phyloP scores from a whole-genome alignment of 2,329 filamentous ascomycete species.

The Exophiala bonariae region DNA sequence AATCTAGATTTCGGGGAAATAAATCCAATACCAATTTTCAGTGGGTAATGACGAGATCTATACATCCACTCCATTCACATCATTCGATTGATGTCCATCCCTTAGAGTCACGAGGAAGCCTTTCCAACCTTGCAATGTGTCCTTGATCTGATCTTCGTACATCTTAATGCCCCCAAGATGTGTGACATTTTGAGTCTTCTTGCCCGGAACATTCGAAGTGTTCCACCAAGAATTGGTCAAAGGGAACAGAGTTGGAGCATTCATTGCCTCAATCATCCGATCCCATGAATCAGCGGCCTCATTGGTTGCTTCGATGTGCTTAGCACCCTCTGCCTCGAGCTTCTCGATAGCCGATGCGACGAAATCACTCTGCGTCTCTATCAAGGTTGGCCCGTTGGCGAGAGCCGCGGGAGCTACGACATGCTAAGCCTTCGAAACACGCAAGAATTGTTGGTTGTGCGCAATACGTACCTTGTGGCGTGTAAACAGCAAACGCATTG shows the following conservation, averaged over 20 bases:
- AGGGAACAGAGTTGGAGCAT: conserved; percentile 49
- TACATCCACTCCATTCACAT: no score
- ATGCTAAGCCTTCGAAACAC: no score
- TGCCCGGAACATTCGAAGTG: conserved; percentile 56
- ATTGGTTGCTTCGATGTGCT: conserved; percentile 50
- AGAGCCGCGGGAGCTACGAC: conserved; percentile 25
- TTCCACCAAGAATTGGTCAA: conserved; percentile 54
- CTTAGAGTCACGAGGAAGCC: conserved; percentile 2
- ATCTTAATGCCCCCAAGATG: conserved; percentile 12
- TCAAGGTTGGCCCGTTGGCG: conserved; percentile 44
- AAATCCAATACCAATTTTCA: no score
- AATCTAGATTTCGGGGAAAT: no score
- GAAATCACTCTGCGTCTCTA: conserved; percentile 50
- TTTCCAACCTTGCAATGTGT: conserved; percentile 8
- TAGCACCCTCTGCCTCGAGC: conserved; percentile 46
- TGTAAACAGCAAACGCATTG: conserved; percentile 55
- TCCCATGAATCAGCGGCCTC: conserved; percentile 53
- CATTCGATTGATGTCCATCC: neutral
- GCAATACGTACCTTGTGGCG: conserved; percentile 46
- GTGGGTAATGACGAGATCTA: no score
- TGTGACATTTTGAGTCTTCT: conserved; percentile 31
- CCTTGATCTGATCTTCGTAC: conserved; percentile 9
- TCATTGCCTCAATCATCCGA: conserved; percentile 46
- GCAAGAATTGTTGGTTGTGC: neutral
- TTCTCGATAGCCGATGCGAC: conserved; percentile 50